Evolutionary conservation across 768 basidiomycete genomes (phyloP).

Genomic region (Arthromyces matolae): DNA sequence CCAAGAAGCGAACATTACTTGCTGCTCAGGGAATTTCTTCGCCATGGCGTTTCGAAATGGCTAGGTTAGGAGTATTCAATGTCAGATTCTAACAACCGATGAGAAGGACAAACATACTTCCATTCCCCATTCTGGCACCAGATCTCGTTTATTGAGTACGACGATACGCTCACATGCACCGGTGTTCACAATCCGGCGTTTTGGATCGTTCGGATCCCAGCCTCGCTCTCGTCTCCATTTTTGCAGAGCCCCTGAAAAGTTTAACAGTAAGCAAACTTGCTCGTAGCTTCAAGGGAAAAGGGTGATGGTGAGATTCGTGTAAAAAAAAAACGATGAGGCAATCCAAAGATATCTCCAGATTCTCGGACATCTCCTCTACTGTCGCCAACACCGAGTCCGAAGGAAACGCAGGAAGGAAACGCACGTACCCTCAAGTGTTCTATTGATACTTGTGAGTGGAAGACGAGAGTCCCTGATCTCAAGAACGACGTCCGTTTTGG

Average conservation of each 20-base stretch:
- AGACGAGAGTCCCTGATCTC: slow-evolving; percentile 92
- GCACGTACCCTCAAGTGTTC: slow-evolving; percentile 74
- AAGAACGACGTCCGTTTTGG: slow-evolving; percentile 85
- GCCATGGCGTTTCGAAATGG: slow-evolving; percentile 74
- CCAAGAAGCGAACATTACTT: slow-evolving; percentile 68
- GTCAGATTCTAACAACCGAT: slow-evolving; percentile 2
- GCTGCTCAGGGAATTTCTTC: slow-evolving; percentile 66
- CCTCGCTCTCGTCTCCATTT: slow-evolving; percentile 70
- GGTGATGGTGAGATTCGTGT: not conserved
- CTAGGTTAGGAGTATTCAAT: slow-evolving; percentile 33
- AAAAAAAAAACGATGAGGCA: no score
- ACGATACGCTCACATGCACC: slow-evolving; percentile 78
- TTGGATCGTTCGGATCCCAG: slow-evolving; percentile 43
- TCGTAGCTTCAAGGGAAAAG: not conserved
- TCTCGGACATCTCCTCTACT: no score
- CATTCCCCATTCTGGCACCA: slow-evolving; percentile 85
- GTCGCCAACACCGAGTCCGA: slow-evolving; percentile 19
- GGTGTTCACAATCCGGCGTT: slow-evolving; percentile 35
- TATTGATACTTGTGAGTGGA: slow-evolving; percentile 92
- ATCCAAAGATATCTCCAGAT: no score
- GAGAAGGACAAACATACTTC: slow-evolving; percentile 49
- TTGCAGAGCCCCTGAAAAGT: slow-evolving; percentile 49
- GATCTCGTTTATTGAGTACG: slow-evolving; percentile 89
- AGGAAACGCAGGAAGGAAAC: slow-evolving; percentile 22
- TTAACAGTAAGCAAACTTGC: not conserved